Percentiles rank a stretch among this genome's conserved stretches.
These are phyloP conservation scores for Rossbeevera mucosa DNA, from an alignment of 768 basidiomycete genomes.

Conservation along the genomic window DNA sequence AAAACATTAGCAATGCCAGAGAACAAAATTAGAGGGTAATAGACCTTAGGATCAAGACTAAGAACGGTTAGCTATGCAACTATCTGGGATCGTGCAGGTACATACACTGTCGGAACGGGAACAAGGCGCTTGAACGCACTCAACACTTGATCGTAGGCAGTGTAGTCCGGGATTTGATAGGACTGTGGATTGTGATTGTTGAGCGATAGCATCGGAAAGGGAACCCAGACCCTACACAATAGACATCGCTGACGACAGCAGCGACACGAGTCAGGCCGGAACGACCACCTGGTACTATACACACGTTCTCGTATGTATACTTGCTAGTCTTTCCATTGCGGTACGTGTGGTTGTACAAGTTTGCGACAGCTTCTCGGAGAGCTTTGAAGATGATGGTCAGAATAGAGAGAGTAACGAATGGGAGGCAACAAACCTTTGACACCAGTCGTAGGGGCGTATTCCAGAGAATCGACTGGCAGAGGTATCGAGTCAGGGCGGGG, in stretches of 20 bases:
- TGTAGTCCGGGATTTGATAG: slow-evolving; percentile 91
- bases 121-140: slow-evolving; percentile 86
- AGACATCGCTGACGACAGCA: slow-evolving; percentile 88
- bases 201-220: neutral
- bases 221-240: slow-evolving; percentile 49
- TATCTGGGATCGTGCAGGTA: slow-evolving; percentile 6
- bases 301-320: slow-evolving; percentile 90
- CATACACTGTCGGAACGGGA: slow-evolving; percentile 85
- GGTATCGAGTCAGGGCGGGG: slow-evolving; percentile 61
- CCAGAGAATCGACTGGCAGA: slow-evolving; percentile 66
- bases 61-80: slow-evolving; percentile 1
- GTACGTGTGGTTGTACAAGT: slow-evolving; percentile 85
- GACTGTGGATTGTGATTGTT: slow-evolving; percentile 40
- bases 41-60: slow-evolving; percentile 46
- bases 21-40: slow-evolving; percentile 2
- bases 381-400: slow-evolving; percentile 35
- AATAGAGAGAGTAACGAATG: neutral
- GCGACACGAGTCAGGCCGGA: slow-evolving; percentile 87
- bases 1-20: slow-evolving; percentile 3
- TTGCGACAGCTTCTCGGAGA: slow-evolving; percentile 85
- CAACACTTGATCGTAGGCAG: slow-evolving; percentile 80
- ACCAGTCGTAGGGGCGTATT: slow-evolving; percentile 92
- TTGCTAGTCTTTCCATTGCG: slow-evolving; percentile 74
- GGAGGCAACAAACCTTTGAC: slow-evolving; percentile 56
- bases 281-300: slow-evolving; percentile 92